phyloP scores from a whole-genome alignment of 495 filamentous ascomycete species.

The Penicillium odoratum region DNA sequence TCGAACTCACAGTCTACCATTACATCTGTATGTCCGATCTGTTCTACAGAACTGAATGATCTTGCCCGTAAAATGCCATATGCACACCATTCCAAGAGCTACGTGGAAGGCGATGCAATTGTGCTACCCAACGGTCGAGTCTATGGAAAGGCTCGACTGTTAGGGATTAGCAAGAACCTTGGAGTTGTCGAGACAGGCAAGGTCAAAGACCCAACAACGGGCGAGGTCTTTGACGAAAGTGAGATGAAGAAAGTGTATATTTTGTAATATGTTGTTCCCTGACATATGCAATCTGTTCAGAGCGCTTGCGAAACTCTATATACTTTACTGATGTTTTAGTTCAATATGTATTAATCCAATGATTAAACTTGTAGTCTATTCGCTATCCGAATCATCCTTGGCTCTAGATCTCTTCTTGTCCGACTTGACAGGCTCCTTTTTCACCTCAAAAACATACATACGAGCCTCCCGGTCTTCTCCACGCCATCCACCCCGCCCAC shows the following conservation, averaged over 20 bases:
- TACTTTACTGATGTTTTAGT: too few relatives aligned
- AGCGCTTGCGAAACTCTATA: too few relatives aligned
- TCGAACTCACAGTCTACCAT: constrained; percentile 59
- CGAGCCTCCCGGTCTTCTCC: constrained; percentile 74
- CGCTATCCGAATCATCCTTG: constrained; percentile 42
- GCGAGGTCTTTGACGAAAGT: constrained; percentile 58
- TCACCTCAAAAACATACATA: constrained; percentile 75
- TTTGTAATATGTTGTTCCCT: constrained; percentile 43
- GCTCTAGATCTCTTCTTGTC: constrained; percentile 35
- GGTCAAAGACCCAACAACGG: constrained; percentile 81
- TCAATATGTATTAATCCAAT: too few relatives aligned
- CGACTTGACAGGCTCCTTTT: constrained; percentile 52
- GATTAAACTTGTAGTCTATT: constrained; percentile 9
- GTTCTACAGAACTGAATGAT: constrained; percentile 89
- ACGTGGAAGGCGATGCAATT: constrained; percentile 82
- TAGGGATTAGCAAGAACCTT: constrained; percentile 71
- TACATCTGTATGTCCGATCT: constrained; percentile 86
- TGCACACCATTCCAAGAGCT: constrained; percentile 90
- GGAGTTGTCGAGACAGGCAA: constrained; percentile 49
- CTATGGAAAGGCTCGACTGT: constrained; percentile 74
- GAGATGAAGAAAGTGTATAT: constrained; percentile 90
- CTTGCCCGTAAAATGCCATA: constrained; percentile 87
- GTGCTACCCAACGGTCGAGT: constrained; percentile 84
- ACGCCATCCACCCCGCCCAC: constrained; percentile 65
- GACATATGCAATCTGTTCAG: too few relatives aligned